A percentile compares a stretch with the other conserved stretches of the same genome.
These are phyloP conservation scores for Juncus inflexus DNA, from an alignment of 176 grass and related monocot genomes.

Conservation along the genomic window DNA sequence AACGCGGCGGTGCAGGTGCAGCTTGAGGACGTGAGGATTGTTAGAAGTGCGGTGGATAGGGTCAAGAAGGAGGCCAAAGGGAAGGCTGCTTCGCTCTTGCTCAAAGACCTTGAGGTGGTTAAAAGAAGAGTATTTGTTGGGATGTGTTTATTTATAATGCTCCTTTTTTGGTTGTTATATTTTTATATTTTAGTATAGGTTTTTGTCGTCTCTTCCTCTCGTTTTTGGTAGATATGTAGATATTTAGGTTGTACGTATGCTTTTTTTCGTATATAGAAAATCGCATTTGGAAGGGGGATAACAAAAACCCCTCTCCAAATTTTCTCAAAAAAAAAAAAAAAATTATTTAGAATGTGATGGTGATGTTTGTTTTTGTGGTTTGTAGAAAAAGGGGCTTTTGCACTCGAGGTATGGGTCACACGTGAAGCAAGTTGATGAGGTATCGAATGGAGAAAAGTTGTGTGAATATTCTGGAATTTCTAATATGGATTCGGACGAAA, in stretches of 20 bases:
- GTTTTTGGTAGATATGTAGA: no score
- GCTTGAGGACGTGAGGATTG: constrained; percentile 55
- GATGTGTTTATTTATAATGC: neutral
- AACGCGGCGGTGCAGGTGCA: constrained; percentile 58
- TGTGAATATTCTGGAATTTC: constrained; percentile 17
- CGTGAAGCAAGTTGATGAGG: constrained; percentile 31
- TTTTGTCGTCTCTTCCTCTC: no score
- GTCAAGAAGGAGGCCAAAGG: constrained; percentile 70
- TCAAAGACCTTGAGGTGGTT: constrained; percentile 76
- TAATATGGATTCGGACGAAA: constrained; percentile 37
- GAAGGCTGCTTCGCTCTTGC: constrained; percentile 65
- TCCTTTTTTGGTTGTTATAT: constrained; percentile 17
- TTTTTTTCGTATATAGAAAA: no score
- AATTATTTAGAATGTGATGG: no score
- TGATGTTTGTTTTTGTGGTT: constrained; percentile 16
- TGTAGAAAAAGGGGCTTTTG: constrained; percentile 47
- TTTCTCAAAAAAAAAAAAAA: no score
- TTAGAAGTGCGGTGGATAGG: constrained; percentile 48
- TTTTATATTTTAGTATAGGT: constrained; percentile 8
- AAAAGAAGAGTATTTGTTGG: neutral
- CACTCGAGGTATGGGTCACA: constrained; percentile 41
- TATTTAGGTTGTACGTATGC: no score
- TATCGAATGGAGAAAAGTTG: constrained; percentile 17
- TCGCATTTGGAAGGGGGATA: no score
- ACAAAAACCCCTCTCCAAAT: no score